phyloP scores from a whole-genome alignment of 257 asterid genomes.

The Pogostemon cablin region DNA sequence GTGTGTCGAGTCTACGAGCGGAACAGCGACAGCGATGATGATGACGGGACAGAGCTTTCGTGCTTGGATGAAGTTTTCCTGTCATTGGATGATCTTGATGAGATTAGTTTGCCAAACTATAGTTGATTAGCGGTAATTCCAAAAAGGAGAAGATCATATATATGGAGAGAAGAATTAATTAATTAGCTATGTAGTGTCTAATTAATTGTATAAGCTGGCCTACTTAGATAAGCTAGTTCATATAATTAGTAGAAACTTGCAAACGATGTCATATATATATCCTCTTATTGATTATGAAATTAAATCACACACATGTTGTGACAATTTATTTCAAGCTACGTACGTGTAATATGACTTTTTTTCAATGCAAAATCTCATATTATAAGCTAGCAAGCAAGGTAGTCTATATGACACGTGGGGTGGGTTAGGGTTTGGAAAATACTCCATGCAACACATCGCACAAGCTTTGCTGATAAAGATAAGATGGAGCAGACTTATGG shows the following conservation, averaged over 20 bases:
- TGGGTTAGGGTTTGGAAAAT: constrained; percentile 6
- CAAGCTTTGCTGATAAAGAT: constrained; percentile 34
- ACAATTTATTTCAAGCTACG: constrained; percentile 27
- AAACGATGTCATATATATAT: not conserved
- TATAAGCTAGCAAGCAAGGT: not conserved
- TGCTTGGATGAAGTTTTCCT: constrained; percentile 94
- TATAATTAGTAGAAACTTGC: constrained; percentile 26
- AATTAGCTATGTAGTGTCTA: constrained; percentile 34
- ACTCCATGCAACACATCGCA: constrained; percentile 44
- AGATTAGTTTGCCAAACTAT: constrained; percentile 70
- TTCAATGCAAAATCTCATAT: constrained; percentile 7
- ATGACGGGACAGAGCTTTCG: constrained; percentile 79
- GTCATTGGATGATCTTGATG: constrained; percentile 87
- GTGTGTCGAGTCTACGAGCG: constrained; percentile 80
- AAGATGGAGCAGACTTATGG: constrained; percentile 33
- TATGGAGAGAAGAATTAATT: not conserved
- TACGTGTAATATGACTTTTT: constrained; percentile 28
- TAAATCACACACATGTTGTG: constrained; percentile 26
- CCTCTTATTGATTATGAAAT: constrained; percentile 12
- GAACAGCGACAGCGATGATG: constrained; percentile 46
- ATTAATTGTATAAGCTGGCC: constrained; percentile 30
- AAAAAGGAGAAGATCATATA: not conserved
- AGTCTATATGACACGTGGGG: constrained; percentile 41
- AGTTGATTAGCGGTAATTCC: constrained; percentile 32
- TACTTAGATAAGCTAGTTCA: constrained; percentile 12